Percentiles rank a stretch among this genome's conserved stretches.
phyloP scores from a whole-genome alignment of 2,329 filamentous ascomycete species.

The Grosmannia huntii region DNA sequence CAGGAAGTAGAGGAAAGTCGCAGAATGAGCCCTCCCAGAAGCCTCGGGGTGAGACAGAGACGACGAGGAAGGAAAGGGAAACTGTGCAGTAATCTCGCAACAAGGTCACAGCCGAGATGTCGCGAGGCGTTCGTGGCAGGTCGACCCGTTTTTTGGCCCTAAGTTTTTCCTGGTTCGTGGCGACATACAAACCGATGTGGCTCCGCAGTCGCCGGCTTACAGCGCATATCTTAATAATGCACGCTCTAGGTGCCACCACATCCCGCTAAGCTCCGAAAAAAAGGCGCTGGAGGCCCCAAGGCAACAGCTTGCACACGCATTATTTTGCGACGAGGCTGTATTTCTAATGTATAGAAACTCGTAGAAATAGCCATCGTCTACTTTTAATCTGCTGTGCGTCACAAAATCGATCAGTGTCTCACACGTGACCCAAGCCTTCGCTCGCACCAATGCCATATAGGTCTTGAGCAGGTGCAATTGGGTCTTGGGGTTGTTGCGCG shows the following conservation, averaged over 20 bases:
- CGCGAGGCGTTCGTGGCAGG: constrained; percentile 7
- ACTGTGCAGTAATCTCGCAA: not conserved
- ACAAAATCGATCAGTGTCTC: not conserved
- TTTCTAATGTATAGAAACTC: not conserved
- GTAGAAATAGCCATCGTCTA: not conserved
- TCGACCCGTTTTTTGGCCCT: constrained; percentile 7
- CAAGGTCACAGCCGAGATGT: constrained; percentile 3
- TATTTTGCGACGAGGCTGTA: not conserved
- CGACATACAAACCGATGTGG: not conserved
- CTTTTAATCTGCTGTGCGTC: not conserved
- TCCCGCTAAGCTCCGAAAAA: constrained; percentile 5
- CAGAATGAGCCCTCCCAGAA: not conserved
- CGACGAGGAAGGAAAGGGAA: not conserved
- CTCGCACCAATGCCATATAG: not conserved
- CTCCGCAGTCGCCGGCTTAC: constrained; percentile 11
- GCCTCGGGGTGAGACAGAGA: not conserved
- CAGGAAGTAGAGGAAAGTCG: not conserved
- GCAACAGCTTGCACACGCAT: constrained; percentile 4
- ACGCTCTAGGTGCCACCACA: constrained; percentile 2
- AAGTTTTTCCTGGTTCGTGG: constrained; percentile 2
- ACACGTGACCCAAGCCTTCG: not conserved
- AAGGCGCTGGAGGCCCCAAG: not conserved
- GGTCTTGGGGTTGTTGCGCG: not conserved
- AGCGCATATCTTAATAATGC: constrained; percentile 11
- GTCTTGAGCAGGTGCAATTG: not conserved